Conservation (phyloP, 2,329 filamentous ascomycete species). For the Alternaria ethzedia region DNA sequence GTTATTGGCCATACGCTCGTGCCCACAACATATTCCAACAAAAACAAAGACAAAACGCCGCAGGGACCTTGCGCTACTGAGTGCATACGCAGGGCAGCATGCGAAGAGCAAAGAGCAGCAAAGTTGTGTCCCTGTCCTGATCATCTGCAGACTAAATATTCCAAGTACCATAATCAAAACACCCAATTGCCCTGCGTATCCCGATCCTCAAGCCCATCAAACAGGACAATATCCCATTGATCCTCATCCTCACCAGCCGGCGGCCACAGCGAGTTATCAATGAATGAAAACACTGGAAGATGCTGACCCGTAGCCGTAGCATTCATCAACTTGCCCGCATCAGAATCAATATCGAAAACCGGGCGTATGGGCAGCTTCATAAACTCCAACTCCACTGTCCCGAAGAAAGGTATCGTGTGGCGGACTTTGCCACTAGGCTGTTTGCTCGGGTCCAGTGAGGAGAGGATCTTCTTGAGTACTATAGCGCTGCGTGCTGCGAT, state of each 20-base stretch:
- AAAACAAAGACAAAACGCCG: not conserved
- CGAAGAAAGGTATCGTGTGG: conserved; percentile 44
- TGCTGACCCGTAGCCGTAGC: conserved; percentile 29
- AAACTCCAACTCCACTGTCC: conserved; percentile 39
- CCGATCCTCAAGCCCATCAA: conserved; percentile 43
- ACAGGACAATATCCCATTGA: conserved; percentile 46
- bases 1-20: not conserved
- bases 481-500: conserved; percentile 41
- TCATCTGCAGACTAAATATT: not conserved
- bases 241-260: conserved; percentile 18
- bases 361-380: conserved; percentile 37
- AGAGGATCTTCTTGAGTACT: conserved; percentile 44
- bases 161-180: not conserved
- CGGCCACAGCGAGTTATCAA: conserved; percentile 43
- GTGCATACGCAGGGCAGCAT: conserved; percentile 7
- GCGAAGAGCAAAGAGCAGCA: not conserved
- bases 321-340: conserved; percentile 36
- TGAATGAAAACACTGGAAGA: conserved; percentile 44
- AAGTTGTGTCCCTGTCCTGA: too few relatives aligned
- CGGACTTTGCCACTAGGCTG: conserved; percentile 26
- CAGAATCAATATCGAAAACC: conserved; percentile 39
- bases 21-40: not conserved
- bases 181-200: conserved; percentile 46
- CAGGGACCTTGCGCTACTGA: not conserved
- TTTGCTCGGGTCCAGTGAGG: conserved; percentile 38